Conservation (phyloP, 495 filamentous ascomycete genomes). For the Daldinia vernicosa region DNA sequence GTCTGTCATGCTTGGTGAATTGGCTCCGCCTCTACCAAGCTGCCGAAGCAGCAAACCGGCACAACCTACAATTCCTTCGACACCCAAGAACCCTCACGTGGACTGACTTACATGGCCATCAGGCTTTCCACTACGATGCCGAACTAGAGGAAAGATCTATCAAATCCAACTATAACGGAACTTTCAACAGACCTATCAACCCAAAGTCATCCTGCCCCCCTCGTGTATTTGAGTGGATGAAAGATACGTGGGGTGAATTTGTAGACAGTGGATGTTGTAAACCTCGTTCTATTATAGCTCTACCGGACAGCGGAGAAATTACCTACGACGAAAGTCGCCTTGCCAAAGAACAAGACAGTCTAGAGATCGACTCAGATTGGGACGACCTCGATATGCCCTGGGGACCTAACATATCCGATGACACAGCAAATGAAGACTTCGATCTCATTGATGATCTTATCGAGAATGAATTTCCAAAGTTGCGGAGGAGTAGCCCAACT, state of each 20-base stretch:
- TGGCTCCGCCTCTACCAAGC: slow-evolving; percentile 35
- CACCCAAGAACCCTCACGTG: slow-evolving; percentile 31
- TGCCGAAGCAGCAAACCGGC: slow-evolving; percentile 5
- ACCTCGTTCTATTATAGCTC: slow-evolving; percentile 2
- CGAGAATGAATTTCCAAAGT: slow-evolving; percentile 29
- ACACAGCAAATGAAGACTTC: slow-evolving; percentile 1
- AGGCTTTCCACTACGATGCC: slow-evolving; percentile 31
- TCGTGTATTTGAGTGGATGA: slow-evolving; percentile 26
- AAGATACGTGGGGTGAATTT: slow-evolving; percentile 31
- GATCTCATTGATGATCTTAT: slow-evolving; percentile 34
- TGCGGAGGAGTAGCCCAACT: not conserved
- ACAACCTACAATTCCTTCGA: slow-evolving; percentile 24
- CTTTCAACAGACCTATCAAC: not conserved
- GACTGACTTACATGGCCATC: not conserved
- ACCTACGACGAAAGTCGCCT: not conserved
- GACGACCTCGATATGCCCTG: slow-evolving; percentile 28
- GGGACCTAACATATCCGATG: not conserved
- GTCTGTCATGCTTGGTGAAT: slow-evolving; percentile 7
- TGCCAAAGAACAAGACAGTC: not conserved
- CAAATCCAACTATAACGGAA: not conserved
- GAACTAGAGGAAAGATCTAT: slow-evolving; percentile 18
- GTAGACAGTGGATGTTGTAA: slow-evolving; percentile 7
- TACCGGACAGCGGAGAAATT: not conserved
- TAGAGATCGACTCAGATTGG: slow-evolving; percentile 29
- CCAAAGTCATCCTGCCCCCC: not conserved